phyloP scores from a whole-genome alignment of 2,329 filamentous ascomycete genomes.

The Gremmenia infestans region DNA sequence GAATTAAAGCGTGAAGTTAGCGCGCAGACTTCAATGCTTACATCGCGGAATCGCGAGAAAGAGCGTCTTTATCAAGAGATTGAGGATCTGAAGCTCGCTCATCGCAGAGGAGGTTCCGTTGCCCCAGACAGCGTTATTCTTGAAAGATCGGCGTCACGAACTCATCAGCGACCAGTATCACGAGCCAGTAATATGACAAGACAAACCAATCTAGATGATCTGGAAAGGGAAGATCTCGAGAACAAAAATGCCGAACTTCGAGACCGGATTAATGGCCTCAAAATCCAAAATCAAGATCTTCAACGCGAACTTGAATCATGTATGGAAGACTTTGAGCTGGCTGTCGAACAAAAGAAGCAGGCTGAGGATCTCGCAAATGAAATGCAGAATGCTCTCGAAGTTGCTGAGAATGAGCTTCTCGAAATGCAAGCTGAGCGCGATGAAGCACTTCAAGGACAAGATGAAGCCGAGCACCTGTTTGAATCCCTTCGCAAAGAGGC shows the following conservation, averaged over 20 bases:
- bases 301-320: conserved; percentile 76
- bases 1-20: conserved; percentile 88
- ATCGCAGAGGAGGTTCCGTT: conserved; percentile 61
- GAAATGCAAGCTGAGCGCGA: conserved; percentile 79
- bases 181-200: conserved; percentile 47
- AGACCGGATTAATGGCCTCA: conserved; percentile 80
- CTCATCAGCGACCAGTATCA: conserved; percentile 68
- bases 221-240: conserved; percentile 81
- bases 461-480: conserved; percentile 54
- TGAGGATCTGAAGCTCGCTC: conserved; percentile 87
- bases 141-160: conserved; percentile 87
- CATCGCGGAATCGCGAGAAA: conserved; percentile 90
- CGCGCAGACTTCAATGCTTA: conserved; percentile 95
- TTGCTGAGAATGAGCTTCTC: conserved; percentile 73
- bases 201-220: conserved; percentile 53
- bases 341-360: conserved; percentile 58
- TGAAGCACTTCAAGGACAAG: conserved; percentile 67
- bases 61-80: conserved; percentile 95
- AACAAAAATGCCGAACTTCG: conserved; percentile 76
- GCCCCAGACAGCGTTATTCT: conserved; percentile 88
- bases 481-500: conserved; percentile 57
- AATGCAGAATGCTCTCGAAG: conserved; percentile 77
- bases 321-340: conserved; percentile 72
- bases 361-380: conserved; percentile 53
- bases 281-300: conserved; percentile 84